phyloP scores from a whole-genome alignment of 495 filamentous ascomycete species.

The Paragyromitra xinjiangensis region DNA sequence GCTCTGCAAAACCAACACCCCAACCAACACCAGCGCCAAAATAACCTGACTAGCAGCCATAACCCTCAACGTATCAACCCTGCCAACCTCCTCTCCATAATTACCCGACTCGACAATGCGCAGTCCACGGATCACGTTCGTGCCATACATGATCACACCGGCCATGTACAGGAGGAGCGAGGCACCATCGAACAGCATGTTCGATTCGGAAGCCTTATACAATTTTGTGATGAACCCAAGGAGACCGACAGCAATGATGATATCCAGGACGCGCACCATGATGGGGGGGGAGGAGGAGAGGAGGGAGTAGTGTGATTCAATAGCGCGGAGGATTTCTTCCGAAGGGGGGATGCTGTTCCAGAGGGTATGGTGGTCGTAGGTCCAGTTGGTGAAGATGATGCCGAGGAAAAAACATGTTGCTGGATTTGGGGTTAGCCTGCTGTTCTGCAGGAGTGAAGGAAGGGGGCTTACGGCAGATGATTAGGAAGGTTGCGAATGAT shows the following conservation, averaged over 20 bases:
- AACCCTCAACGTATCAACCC: constrained; percentile 89
- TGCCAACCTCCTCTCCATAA: constrained; percentile 66
- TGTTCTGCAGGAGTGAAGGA: neutral
- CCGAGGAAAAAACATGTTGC: constrained; percentile 96
- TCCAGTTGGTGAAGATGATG: constrained; percentile 95
- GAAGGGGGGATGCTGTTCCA: constrained; percentile 64
- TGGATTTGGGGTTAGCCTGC: constrained; percentile 56
- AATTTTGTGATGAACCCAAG: constrained; percentile 92
- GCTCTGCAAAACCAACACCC: constrained; percentile 90
- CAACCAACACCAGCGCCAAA: constrained; percentile 85
- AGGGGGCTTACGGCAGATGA: constrained; percentile 81
- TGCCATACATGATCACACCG: constrained; percentile 87
- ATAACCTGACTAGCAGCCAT: constrained; percentile 97
- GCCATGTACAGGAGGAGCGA: constrained; percentile 89
- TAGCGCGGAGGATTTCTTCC: constrained; percentile 46
- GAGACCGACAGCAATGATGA: constrained; percentile 86
- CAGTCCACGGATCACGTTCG: constrained; percentile 94
- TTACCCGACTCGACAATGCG: constrained; percentile 69
- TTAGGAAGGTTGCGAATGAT: constrained; percentile 90
- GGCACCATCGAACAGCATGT: constrained; percentile 96
- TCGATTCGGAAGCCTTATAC: constrained; percentile 87
- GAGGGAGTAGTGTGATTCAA: constrained; percentile 87
- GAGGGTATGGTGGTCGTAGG: constrained; percentile 97
- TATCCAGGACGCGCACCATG: constrained; percentile 91
- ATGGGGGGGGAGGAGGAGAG: constrained; percentile 86